Evolutionary conservation across 192 early-diverging fungal species (phyloP).

Genomic region (Spizellomyces sp.): DNA sequence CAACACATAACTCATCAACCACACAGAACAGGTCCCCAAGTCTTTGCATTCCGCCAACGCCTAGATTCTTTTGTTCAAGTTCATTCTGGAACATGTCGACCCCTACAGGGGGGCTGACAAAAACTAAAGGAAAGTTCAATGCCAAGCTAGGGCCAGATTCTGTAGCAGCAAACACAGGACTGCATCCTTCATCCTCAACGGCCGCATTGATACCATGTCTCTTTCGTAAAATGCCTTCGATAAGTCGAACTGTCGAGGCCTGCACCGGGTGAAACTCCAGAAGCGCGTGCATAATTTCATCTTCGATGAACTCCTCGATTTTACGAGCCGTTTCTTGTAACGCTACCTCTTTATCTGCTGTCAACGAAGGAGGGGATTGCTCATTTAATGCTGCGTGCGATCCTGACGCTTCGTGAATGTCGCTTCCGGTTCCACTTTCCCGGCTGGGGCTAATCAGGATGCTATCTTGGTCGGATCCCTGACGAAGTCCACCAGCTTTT

Average conservation of each 20-base stretch:
- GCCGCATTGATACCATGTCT: conserved; percentile 14
- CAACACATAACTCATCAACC: background rate
- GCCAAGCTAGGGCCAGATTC: conserved; percentile 33
- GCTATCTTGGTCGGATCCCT: background rate
- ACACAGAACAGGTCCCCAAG: conserved; percentile 23
- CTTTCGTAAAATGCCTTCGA: conserved; percentile 33
- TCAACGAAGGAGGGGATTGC: conserved; percentile 23
- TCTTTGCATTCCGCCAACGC: conserved; percentile 5
- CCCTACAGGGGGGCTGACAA: conserved; percentile 50
- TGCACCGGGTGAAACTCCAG: conserved; percentile 61
- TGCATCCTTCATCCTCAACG: conserved; percentile 40
- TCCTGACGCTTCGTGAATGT: background rate
- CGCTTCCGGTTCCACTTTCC: background rate
- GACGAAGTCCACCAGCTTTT: background rate
- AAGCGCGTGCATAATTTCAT: conserved; percentile 75
- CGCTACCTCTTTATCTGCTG: conserved; percentile 57
- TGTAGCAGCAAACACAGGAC: conserved; percentile 51
- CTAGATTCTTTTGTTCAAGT: conserved; percentile 34
- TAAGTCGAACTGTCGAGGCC: conserved; percentile 25
- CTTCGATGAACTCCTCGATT: conserved; percentile 66
- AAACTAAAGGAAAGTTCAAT: conserved; percentile 47
- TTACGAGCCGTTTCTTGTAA: conserved; percentile 57
- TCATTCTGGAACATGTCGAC: conserved; percentile 13
- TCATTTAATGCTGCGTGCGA: background rate
- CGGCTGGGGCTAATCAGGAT: background rate